phyloP scores from a whole-genome alignment of 805 yeast species.

The Kodamaea kakaduensis region DNA sequence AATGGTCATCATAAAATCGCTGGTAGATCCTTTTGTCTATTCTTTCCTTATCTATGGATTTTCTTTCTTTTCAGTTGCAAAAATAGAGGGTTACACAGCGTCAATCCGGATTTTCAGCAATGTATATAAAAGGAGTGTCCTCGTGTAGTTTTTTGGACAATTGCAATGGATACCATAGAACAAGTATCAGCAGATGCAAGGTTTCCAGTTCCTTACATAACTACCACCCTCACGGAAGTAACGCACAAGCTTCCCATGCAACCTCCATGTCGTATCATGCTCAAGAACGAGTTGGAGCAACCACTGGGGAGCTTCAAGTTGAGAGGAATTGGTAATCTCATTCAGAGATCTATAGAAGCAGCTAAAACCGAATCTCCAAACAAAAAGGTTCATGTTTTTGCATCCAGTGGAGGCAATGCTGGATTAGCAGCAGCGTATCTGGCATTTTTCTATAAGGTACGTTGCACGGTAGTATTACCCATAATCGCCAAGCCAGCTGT shows the following conservation, averaged over 20 bases:
- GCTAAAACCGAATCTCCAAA: conserved; percentile 19
- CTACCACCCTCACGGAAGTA: conserved; percentile 40
- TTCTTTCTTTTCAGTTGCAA: too few relatives aligned
- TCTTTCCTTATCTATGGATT: too few relatives aligned
- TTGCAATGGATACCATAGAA: too few relatives aligned
- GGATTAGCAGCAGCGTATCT: conserved; percentile 54
- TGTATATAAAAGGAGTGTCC: too few relatives aligned
- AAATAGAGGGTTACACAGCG: too few relatives aligned
- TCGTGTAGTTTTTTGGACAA: too few relatives aligned
- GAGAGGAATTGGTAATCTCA: conserved; percentile 50
- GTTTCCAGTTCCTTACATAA: conserved; percentile 19
- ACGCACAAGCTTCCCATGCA: conserved; percentile 23
- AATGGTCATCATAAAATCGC: too few relatives aligned
- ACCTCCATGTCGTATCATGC: conserved; percentile 37
- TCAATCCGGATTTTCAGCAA: too few relatives aligned
- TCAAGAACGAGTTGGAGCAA: conserved; percentile 50
- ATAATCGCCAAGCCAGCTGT: conserved; percentile 43
- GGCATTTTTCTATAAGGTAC: conserved; percentile 30
- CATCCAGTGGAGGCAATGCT: conserved; percentile 57
- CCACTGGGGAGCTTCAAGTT: conserved; percentile 58
- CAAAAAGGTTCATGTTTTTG: conserved; percentile 38
- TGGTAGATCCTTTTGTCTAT: too few relatives aligned
- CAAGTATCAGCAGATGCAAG: too few relatives aligned
- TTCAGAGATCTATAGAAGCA: conserved; percentile 28
- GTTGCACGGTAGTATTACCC: conserved; percentile 65